These are phyloP conservation scores for Nannizzia gypsea DNA, from an alignment of 2,329 filamentous ascomycete species.

Conservation along the genomic window DNA sequence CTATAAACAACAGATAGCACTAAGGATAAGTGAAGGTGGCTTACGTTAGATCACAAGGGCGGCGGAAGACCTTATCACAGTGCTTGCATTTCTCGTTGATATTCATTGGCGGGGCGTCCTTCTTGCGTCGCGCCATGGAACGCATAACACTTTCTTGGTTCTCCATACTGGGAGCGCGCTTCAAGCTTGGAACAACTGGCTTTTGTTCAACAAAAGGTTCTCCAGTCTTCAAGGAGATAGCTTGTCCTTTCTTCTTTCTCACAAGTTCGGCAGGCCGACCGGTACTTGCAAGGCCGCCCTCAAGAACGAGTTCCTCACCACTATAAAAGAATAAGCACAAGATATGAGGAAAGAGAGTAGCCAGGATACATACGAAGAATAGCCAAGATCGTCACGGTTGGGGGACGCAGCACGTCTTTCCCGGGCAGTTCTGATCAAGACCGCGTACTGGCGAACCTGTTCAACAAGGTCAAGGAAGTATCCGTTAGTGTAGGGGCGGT, in stretches of 20 bases:
- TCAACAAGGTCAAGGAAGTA: conserved; percentile 96
- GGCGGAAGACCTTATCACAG: conserved; percentile 88
- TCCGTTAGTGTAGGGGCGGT: conserved; percentile 85
- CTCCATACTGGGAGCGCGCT: conserved; percentile 43
- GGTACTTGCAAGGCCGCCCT: conserved; percentile 69
- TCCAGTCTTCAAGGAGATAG: conserved; percentile 64
- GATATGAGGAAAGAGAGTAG: not conserved
- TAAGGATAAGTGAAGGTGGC: conserved; percentile 15
- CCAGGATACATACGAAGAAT: conserved; percentile 34
- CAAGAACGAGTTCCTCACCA: conserved; percentile 63
- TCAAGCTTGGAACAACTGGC: conserved; percentile 30
- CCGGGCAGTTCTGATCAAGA: conserved; percentile 65
- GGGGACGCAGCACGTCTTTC: conserved; percentile 38
- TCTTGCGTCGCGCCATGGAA: conserved; percentile 92
- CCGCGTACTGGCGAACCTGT: conserved; percentile 82
- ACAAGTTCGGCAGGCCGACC: conserved; percentile 76
- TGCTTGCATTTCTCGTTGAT: conserved; percentile 69
- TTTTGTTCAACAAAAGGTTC: conserved; percentile 43
- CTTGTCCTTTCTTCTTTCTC: conserved; percentile 66
- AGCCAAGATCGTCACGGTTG: conserved; percentile 39
- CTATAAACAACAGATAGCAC: not conserved
- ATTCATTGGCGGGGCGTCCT: conserved; percentile 77
- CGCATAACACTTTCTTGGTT: conserved; percentile 67
- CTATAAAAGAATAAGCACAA: conserved; percentile 35
- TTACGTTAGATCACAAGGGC: conserved; percentile 81